Evolutionary conservation across 148 eudicot genomes (phyloP), one percentile per base, ranked within the genome.

Genomic region (Selenicereus undatus): DNA sequence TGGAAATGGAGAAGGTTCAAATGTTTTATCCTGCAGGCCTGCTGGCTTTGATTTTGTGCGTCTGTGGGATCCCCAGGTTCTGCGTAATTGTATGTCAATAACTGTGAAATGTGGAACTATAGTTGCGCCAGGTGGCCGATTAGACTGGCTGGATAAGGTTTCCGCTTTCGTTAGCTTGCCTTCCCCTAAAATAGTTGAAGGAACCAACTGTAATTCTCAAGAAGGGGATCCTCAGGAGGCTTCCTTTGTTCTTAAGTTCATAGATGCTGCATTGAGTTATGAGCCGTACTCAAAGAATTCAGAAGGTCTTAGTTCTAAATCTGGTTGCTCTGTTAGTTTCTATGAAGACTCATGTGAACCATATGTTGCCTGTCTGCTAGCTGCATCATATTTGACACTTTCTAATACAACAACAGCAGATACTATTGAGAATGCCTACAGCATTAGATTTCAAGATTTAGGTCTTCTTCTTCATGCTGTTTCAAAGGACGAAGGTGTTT

Each of bases 1-100:
- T 84, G 98, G 99, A 82, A 90, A 87, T 84, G 99, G 99, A 74
- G 95, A 88, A 85, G 99, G 95, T 79, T 94, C 95, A 86, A 96
- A 96, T 85, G 82, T 88, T 43, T 85, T 96, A 76, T 94, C 92
- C 69, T 87, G 90, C 82, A 86, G 88, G 79, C 83, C 80, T 81
- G 88, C 97, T 22, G 99, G 97, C 77, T 89, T 89, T 80, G 93
- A 91, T 88, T 82, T 96, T 74, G 86, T 91, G 70, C 85, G 86
- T 80, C 42, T 93, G 64, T 87, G 85, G 83, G 94, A 96, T 79
- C 91, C 97, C 77, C 90, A 86, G 81, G 87, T 81, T 79, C 58
- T 71, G 78, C 88, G 82, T 83, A 88, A 83, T 79, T 87, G 72
- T 79, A 85, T 83, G 76, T 91, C 95, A 29, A 68, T 91, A 78